phyloP scores from a whole-genome alignment of 306 rosid species.

The Prunus padus region DNA sequence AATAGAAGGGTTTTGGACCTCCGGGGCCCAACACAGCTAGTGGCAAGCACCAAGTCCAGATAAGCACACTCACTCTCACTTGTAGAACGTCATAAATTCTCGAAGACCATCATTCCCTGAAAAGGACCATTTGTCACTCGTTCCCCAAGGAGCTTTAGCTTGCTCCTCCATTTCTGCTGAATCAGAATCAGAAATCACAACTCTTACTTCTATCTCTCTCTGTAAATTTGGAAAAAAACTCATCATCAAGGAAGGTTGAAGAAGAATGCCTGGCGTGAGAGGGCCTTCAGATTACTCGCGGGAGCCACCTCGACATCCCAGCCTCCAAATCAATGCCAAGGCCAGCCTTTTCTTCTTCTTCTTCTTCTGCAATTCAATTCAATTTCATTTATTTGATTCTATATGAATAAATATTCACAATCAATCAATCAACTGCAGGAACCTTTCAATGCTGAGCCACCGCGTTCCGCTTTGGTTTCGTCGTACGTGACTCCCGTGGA shows the following conservation, averaged over 20 bases:
- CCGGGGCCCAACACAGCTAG: not conserved
- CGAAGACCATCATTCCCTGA: not conserved
- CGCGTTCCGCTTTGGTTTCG: slow-evolving; percentile 52
- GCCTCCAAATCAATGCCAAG: slow-evolving; percentile 66
- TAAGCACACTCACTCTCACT: not conserved
- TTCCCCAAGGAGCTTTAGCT: not conserved
- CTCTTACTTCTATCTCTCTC: not conserved
- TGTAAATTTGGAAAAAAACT: not conserved
- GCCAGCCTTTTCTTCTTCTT: slow-evolving; percentile 16
- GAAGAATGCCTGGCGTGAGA: slow-evolving; percentile 60
- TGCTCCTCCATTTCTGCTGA: not conserved
- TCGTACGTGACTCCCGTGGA: slow-evolving; percentile 78
- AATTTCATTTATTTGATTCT: not conserved
- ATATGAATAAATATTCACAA: not conserved
- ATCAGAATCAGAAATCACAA: not conserved
- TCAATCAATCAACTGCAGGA: slow-evolving; percentile 37
- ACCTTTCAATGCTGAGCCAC: slow-evolving; percentile 93
- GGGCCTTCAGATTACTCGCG: slow-evolving; percentile 72
- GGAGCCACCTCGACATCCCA: slow-evolving; percentile 71
- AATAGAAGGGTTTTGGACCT: not conserved
- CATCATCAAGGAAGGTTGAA: not conserved
- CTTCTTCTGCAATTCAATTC: not conserved
- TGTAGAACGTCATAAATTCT: not conserved
- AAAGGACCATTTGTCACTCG: not conserved
- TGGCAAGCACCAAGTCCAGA: not conserved